Conservation (phyloP, 371 early-diverging fungal genomes). For the Rhizomucor miehei region DNA sequence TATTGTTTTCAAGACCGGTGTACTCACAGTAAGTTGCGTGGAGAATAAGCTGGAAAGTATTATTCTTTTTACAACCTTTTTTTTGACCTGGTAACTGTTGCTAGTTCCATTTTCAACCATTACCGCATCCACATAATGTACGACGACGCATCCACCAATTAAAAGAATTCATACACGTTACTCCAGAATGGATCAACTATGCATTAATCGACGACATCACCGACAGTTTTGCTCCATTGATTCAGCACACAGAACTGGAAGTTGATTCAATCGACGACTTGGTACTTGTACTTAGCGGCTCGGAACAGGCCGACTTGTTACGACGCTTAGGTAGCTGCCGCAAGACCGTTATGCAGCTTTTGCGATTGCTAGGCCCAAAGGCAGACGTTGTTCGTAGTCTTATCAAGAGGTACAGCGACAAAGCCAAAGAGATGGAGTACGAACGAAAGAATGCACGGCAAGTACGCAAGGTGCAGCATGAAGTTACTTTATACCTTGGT, state of each 20-base stretch:
- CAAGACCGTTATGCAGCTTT: slow-evolving; percentile 76
- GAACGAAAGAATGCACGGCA: slow-evolving; percentile 25
- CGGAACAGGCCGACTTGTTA: slow-evolving; percentile 86
- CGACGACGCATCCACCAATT: slow-evolving; percentile 60
- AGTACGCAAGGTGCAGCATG: slow-evolving; percentile 42
- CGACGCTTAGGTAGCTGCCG: slow-evolving; percentile 82
- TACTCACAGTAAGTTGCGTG: slow-evolving; percentile 48
- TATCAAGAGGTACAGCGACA: slow-evolving; percentile 59
- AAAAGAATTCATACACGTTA: slow-evolving; percentile 60
- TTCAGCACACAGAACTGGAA: slow-evolving; percentile 78
- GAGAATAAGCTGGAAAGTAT: neutral
- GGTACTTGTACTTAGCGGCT: slow-evolving; percentile 68
- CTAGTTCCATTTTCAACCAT: slow-evolving; percentile 59
- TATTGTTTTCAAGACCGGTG: slow-evolving; percentile 68
- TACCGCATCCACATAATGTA: slow-evolving; percentile 62
- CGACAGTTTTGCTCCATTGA: slow-evolving; percentile 80
- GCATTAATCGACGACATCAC: slow-evolving; percentile 86
- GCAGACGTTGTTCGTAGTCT: slow-evolving; percentile 80
- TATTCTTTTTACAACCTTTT: neutral
- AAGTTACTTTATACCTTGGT: slow-evolving; percentile 71
- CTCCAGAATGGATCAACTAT: slow-evolving; percentile 89
- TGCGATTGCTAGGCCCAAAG: slow-evolving; percentile 76
- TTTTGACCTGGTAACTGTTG: too few relatives aligned
- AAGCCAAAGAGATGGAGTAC: slow-evolving; percentile 36
- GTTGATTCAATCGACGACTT: slow-evolving; percentile 92